These are phyloP conservation scores for Kingdonia uniflora DNA, from an alignment of 164 flowering plant species.

Conservation along the genomic window DNA sequence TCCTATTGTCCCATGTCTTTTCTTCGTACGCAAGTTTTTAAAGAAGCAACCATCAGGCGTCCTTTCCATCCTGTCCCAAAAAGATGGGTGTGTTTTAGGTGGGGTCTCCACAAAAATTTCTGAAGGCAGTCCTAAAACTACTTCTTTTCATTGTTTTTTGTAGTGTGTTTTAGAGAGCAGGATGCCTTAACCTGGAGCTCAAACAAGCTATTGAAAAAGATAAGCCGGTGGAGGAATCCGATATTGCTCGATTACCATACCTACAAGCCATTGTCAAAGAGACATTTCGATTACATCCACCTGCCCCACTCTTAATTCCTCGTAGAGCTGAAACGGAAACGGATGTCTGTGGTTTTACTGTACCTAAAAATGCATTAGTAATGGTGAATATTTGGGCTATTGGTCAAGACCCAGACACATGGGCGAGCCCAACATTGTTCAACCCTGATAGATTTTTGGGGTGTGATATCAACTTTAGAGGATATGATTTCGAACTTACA, in stretches of 20 bases:
- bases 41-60: no score
- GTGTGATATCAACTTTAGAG: background rate
- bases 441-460: background rate
- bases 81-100: no score
- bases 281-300: slow-evolving; percentile 3
- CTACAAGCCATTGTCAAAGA: slow-evolving; percentile 4
- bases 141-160: no score
- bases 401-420: background rate
- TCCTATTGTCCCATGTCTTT: no score
- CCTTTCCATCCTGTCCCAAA: no score
- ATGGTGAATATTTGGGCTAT: background rate
- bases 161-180: no score
- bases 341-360: slow-evolving; percentile 1
- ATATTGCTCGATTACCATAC: slow-evolving; percentile 3
- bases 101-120: no score
- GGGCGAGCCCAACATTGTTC: background rate
- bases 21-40: no score
- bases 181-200: no score
- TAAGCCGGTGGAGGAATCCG: background rate
- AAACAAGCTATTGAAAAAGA: background rate
- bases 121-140: no score
- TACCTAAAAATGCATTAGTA: slow-evolving; percentile 4
- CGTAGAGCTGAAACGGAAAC: background rate
- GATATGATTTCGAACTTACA: slow-evolving; percentile 2
- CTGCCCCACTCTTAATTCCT: slow-evolving; percentile 3